These are phyloP conservation scores for Xylaria castorea DNA, from an alignment of 495 filamentous ascomycete species.

Conservation along the genomic window DNA sequence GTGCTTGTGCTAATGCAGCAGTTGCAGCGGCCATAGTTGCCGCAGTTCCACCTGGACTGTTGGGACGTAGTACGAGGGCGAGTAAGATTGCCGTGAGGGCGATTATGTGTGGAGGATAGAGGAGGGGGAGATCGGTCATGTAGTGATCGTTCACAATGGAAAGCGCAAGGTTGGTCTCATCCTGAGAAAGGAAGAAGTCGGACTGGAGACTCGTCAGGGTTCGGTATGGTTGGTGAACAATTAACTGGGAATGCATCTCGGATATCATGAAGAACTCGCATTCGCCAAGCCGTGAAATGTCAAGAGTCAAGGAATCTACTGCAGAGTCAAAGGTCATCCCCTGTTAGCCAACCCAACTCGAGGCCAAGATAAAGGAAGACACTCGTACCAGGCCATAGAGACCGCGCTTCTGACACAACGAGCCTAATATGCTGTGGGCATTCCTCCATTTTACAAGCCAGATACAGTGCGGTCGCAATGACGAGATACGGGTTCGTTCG, in stretches of 20 bases:
- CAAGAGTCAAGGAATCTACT: constrained; percentile 76
- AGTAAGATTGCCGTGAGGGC: constrained; percentile 90
- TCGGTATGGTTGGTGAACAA: constrained; percentile 97
- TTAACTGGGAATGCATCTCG: constrained; percentile 92
- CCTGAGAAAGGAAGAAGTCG: constrained; percentile 72
- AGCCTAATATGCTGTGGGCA: constrained; percentile 94
- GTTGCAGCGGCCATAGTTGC: constrained; percentile 50
- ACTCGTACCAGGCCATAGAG: constrained; percentile 78
- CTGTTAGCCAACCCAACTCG: constrained; percentile 10
- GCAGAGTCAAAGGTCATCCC: neutral
- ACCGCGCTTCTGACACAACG: constrained; percentile 83
- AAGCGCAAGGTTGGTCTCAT: constrained; percentile 81
- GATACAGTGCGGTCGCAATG: constrained; percentile 87
- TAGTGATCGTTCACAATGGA: constrained; percentile 96
- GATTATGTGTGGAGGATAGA: constrained; percentile 88
- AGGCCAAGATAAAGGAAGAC: constrained; percentile 32
- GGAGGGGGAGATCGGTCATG: constrained; percentile 87
- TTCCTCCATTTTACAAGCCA: constrained; percentile 99
- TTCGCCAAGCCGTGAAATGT: constrained; percentile 90
- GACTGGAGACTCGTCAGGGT: constrained; percentile 76
- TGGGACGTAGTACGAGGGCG: constrained; percentile 76
- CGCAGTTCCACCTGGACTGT: constrained; percentile 38
- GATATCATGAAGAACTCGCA: constrained; percentile 96
- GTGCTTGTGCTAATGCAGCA: constrained; percentile 47
- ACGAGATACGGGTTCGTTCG: constrained; percentile 94